Conservation (phyloP, 352 stramenopile genomes). For the Phytophthora nicotianae region DNA sequence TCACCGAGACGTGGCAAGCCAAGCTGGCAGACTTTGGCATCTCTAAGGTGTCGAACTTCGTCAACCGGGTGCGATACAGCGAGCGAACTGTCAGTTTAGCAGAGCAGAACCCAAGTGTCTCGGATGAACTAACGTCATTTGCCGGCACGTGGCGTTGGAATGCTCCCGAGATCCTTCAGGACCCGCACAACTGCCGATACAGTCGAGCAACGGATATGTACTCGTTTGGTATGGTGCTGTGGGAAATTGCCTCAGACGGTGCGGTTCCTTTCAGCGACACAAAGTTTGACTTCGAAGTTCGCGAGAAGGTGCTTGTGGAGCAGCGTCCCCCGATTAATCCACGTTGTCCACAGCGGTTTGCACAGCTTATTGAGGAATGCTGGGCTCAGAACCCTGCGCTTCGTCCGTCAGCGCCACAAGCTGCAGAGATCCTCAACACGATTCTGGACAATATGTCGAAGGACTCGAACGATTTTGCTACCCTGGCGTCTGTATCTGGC, state of each 20-base stretch:
- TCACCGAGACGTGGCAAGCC: constrained; percentile 74
- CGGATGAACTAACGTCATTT: constrained; percentile 67
- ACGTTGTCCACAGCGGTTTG: constrained; percentile 57
- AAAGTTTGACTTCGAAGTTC: constrained; percentile 75
- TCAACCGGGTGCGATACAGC: constrained; percentile 44
- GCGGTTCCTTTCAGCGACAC: constrained; percentile 67
- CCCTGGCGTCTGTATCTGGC: constrained; percentile 34
- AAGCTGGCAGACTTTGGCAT: constrained; percentile 68
- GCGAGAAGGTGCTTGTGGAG: constrained; percentile 60
- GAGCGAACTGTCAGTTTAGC: constrained; percentile 38
- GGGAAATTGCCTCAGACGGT: constrained; percentile 70
- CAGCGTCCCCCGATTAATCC: constrained; percentile 58
- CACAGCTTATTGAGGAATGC: constrained; percentile 64
- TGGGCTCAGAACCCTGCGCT: constrained; percentile 54
- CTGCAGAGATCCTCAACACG: constrained; percentile 51
- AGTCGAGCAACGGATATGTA: constrained; percentile 74
- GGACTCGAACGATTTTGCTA: constrained; percentile 37
- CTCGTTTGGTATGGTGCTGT: constrained; percentile 76
- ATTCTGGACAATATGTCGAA: constrained; percentile 64
- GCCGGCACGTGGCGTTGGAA: constrained; percentile 79
- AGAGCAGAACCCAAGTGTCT: constrained; percentile 46
- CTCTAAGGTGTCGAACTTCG: constrained; percentile 55
- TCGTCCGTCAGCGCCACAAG: constrained; percentile 53
- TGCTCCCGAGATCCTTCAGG: constrained; percentile 64
- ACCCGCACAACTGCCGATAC: constrained; percentile 71